Percentiles rank a stretch among this genome's conserved stretches.
phyloP scores from a whole-genome alignment of 192 early-diverging fungal genomes.

The Podochytrium sp. region DNA sequence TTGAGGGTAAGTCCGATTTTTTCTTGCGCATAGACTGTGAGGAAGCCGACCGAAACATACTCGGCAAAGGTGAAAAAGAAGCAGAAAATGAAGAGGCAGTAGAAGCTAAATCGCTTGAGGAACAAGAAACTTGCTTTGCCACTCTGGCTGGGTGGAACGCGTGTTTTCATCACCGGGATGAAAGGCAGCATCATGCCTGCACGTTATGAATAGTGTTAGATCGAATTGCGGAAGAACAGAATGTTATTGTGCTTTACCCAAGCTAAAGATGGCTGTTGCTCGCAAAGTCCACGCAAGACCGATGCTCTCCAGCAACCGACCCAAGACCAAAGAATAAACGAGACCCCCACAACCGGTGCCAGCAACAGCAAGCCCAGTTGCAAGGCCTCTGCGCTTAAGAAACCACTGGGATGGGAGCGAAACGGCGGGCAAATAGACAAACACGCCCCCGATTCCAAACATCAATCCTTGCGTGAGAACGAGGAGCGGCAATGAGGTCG shows the following conservation, averaged over 20 bases:
- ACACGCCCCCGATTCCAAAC: conserved; percentile 70
- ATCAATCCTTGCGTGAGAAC: conserved; percentile 50
- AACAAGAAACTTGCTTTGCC: conserved; percentile 24
- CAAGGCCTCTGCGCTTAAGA: conserved; percentile 62
- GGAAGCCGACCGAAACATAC: conserved; percentile 12
- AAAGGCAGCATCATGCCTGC: conserved; percentile 39
- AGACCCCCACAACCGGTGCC: conserved; percentile 76
- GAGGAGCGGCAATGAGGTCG: conserved; percentile 11
- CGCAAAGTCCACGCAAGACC: conserved; percentile 73
- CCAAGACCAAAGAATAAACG: conserved; percentile 62
- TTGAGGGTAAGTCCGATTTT: not conserved
- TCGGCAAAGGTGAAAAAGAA: conserved; percentile 40
- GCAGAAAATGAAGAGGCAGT: conserved; percentile 18
- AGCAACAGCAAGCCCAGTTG: conserved; percentile 72
- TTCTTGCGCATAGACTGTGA: conserved; percentile 9
- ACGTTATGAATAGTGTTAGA: not conserved
- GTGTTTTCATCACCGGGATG: conserved; percentile 9
- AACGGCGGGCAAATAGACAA: conserved; percentile 70
- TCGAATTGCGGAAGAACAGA: not conserved
- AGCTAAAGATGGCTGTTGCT: conserved; percentile 54
- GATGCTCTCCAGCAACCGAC: conserved; percentile 58
- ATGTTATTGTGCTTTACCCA: not conserved
- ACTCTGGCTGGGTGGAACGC: not conserved
- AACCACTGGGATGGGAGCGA: conserved; percentile 75
- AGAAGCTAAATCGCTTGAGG: conserved; percentile 6